Percentiles rank a stretch among this genome's conserved stretches.
Conservation (phyloP, 345 rosid species). For the Kernera saxatilis region DNA sequence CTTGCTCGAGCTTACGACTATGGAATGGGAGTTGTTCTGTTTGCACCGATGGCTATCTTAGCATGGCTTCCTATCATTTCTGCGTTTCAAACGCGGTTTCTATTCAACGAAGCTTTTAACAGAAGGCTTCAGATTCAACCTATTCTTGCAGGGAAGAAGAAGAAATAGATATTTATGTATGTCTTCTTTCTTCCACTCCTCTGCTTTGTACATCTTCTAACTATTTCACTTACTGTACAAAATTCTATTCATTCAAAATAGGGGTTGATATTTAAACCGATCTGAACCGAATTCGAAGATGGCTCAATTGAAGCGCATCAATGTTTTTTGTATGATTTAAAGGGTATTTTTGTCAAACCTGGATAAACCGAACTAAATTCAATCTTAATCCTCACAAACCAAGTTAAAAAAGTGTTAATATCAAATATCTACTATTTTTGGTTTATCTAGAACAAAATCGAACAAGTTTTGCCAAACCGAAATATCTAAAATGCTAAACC, state of each 20-base stretch:
- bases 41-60: constrained; percentile 75
- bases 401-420: too few species aligned
- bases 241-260: not conserved
- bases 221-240: constrained; percentile 17
- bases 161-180: constrained; percentile 24
- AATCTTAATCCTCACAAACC: not conserved
- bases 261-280: not conserved
- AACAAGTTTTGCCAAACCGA: not conserved
- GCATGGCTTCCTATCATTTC: constrained; percentile 93
- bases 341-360: not conserved
- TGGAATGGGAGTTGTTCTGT: constrained; percentile 84
- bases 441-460: too few species aligned
- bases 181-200: not conserved
- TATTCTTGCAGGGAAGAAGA: constrained; percentile 84
- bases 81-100: constrained; percentile 84
- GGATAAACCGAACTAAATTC: not conserved
- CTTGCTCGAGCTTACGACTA: constrained; percentile 85
- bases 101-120: constrained; percentile 82
- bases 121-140: constrained; percentile 85
- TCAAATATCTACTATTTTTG: too few species aligned
- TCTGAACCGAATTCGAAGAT: not conserved
- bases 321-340: not conserved
- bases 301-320: not conserved
- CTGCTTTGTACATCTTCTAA: constrained; percentile 24
- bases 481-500: not conserved